Percentiles rank a stretch among this genome's conserved stretches.
Evolutionary conservation across 208 protist species (phyloP).

Genomic region (Trypanosoma theileri): DNA sequence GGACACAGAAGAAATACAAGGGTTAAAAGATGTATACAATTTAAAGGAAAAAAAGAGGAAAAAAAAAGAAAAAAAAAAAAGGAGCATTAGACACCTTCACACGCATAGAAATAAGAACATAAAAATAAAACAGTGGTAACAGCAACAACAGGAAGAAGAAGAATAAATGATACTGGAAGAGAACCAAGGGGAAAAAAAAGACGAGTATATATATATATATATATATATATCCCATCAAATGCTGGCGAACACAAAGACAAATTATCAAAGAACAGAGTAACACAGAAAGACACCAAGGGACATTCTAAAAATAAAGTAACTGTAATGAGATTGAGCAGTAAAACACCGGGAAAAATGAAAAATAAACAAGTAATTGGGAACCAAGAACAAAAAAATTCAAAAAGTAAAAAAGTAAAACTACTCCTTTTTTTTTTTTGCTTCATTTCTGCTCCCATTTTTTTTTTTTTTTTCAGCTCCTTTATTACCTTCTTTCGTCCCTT

Average conservation of each 20-base stretch:
- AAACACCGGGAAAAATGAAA: constrained; percentile 2
- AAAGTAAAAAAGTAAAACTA: constrained; percentile 7
- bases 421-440: not conserved
- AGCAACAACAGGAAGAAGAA: not conserved
- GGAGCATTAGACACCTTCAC: not conserved
- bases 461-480: constrained; percentile 4
- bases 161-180: constrained; percentile 1
- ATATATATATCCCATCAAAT: constrained; percentile 9
- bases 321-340: too few relatives aligned
- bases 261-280: not conserved
- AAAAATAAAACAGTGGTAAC: constrained; percentile 2
- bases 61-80: constrained; percentile 10
- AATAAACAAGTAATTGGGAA: constrained; percentile 7
- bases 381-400: constrained; percentile 7
- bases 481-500: not conserved
- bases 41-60: constrained; percentile 12
- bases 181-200: not conserved
- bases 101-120: too few relatives aligned
- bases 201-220: constrained; percentile 20
- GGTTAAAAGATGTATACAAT: not conserved
- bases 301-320: too few relatives aligned
- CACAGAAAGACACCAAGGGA: too few relatives aligned
- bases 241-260: not conserved
- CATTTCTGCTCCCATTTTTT: not conserved
- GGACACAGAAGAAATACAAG: constrained; percentile 18